phyloP scores from a whole-genome alignment of 2,329 filamentous ascomycete species.

The Sporothrix euskadiensis region DNA sequence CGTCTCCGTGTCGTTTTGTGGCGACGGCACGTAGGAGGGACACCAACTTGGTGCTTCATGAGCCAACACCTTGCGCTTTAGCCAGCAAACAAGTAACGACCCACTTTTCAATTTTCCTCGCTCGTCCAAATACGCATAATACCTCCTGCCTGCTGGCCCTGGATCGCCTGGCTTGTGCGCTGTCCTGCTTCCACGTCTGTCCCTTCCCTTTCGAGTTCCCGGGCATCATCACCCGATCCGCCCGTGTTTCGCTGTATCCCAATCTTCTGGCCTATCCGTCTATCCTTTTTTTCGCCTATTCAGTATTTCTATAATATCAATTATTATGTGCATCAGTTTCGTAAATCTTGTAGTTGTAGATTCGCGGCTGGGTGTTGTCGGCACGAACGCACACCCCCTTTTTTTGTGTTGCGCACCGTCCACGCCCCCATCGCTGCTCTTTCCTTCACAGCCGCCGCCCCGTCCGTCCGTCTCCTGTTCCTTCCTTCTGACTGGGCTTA shows the following conservation, averaged over 20 bases:
- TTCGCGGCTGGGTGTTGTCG: slow-evolving; percentile 4
- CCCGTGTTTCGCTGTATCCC: slow-evolving; percentile 30
- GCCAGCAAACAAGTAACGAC: slow-evolving; percentile 10
- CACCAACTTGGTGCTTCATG: slow-evolving; percentile 17
- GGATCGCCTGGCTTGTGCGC: slow-evolving; percentile 10
- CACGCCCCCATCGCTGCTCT: slow-evolving; percentile 18
- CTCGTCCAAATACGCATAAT: too few relatives aligned
- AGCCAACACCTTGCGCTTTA: slow-evolving; percentile 14
- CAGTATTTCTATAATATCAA: neutral
- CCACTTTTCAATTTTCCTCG: slow-evolving; percentile 25
- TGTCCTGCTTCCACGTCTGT: slow-evolving; percentile 27
- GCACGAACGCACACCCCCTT: slow-evolving; percentile 17
- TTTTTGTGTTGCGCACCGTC: slow-evolving; percentile 10
- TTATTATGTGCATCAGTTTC: neutral
- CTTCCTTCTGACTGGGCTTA: slow-evolving; percentile 20
- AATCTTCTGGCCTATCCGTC: slow-evolving; percentile 2
- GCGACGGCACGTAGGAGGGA: slow-evolving; percentile 13
- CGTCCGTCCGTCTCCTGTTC: slow-evolving; percentile 28
- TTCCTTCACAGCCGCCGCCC: slow-evolving; percentile 28
- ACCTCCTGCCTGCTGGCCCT: neutral
- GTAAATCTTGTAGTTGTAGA: neutral
- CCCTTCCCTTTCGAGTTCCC: slow-evolving; percentile 31
- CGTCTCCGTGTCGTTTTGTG: slow-evolving; percentile 6
- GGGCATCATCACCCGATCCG: slow-evolving; percentile 37
- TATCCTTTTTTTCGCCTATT: neutral